Base-by-base conservation (phyloP, 805 yeast genomes). In the Diddensiella caesifluorescens region DNA sequence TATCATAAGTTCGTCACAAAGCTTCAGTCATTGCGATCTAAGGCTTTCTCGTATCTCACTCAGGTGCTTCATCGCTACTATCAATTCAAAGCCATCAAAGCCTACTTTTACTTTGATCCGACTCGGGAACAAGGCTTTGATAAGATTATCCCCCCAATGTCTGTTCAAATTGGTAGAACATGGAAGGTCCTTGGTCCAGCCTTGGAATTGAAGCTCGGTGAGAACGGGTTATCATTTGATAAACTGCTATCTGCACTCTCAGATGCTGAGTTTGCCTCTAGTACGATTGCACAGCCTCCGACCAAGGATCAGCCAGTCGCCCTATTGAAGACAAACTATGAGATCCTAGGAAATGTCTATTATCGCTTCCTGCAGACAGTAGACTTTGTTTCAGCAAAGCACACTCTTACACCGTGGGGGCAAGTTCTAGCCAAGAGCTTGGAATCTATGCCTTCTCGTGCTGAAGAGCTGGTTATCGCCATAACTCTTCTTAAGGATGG, bases 11-110 rank as follows among this genome's bases (percentile, higher is more conserved):
- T 85, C 47, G 45, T 64, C 34, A 27, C 38, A 4, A 47, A 44
- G 35, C 64, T 70, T 12, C 73, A 74, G 19, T 50, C 53, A 13
- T 60, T 77, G 42, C 74, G 82, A 42, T 80, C 81, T 41, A 70
- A 73, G 51, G 79, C 80, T 40, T 67, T 85, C 43, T 80, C 81
- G 49, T 64, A 85, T 38, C 63, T 89, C 18, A 77, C 94, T 12
- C 79, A 77, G 51, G 74, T 80, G 20, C 71, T 88, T 52, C 80
- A 86, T 49, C 79, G 97, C 57, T 90, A 85, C 62, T 87, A 79
- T 59, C 97, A 89, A 58, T 80, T 75, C 45, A 83, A 81, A 56
- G 77, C 73, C 42, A 70, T 85, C 28, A 64, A 70, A 33, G 74
- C 73, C 20, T 59, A 64, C 13, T 74, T 65, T 46, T 81, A 83